Evolutionary conservation across 768 basidiomycete species (phyloP).

Genomic region (Mycena crocata): DNA sequence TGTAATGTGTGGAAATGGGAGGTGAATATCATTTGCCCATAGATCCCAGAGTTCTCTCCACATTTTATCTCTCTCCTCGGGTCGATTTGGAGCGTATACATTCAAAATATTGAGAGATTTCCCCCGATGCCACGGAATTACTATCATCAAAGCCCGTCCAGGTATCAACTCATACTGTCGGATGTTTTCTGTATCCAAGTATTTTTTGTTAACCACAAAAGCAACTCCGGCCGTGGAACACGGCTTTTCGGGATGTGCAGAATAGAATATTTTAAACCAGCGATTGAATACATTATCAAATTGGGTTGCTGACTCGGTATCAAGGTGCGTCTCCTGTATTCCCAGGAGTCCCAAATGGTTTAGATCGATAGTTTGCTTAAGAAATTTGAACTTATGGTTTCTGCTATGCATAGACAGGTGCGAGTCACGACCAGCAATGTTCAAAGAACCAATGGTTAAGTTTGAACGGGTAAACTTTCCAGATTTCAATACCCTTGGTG

Average conservation of each 20-base stretch:
- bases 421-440: conserved; percentile 27
- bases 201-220: not conserved
- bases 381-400: conserved; percentile 31
- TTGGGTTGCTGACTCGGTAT: not conserved
- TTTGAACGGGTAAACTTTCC: conserved; percentile 18
- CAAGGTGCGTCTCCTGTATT: conserved; percentile 4
- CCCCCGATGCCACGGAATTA: not conserved
- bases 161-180: not conserved
- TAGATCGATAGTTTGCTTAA: conserved; percentile 19
- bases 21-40: not conserved
- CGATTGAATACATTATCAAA: not conserved
- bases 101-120: not conserved
- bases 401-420: not conserved
- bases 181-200: too few species aligned
- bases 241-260: not conserved
- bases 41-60: not conserved
- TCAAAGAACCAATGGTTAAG: conserved; percentile 22
- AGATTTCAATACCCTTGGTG: not conserved
- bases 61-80: not conserved
- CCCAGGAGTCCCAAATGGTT: not conserved
- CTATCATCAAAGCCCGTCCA: conserved; percentile 1
- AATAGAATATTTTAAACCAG: conserved; percentile 1
- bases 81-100: not conserved
- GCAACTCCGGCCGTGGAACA: not conserved
- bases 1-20: conserved; percentile 18